phyloP scores from a whole-genome alignment of 805 yeast genomes.

The Zygoascus bituminiphila region DNA sequence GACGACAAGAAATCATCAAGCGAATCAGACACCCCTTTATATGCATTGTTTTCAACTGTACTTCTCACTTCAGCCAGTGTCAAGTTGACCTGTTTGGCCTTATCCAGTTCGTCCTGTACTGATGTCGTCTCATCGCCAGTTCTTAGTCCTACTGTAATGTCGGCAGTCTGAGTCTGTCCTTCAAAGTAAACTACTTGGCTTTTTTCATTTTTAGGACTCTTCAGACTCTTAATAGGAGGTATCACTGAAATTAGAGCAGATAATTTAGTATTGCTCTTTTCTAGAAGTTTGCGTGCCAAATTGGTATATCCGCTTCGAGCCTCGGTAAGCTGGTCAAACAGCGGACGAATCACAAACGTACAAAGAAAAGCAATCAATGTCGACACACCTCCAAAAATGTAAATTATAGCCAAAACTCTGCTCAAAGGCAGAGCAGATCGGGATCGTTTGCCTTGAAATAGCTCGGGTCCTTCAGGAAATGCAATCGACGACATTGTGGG shows the following conservation, averaged over 20 bases:
- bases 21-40: slow-evolving; percentile 8
- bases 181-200: slow-evolving; percentile 20
- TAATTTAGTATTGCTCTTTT: slow-evolving; percentile 20
- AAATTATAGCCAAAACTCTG: slow-evolving; percentile 23
- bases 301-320: slow-evolving; percentile 26
- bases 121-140: not conserved
- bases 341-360: slow-evolving; percentile 27
- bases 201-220: slow-evolving; percentile 7
- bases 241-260: slow-evolving; percentile 14
- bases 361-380: slow-evolving; percentile 24
- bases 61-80: slow-evolving; percentile 4
- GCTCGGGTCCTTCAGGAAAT: slow-evolving; percentile 24
- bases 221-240: slow-evolving; percentile 14
- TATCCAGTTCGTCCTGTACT: not conserved
- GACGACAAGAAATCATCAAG: slow-evolving; percentile 10
- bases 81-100: not conserved
- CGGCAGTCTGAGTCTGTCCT: slow-evolving; percentile 22
- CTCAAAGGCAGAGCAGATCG: slow-evolving; percentile 1
- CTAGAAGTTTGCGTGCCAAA: slow-evolving; percentile 21
- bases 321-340: slow-evolving; percentile 26
- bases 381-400: slow-evolving; percentile 27
- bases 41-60: slow-evolving; percentile 1
- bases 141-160: not conserved
- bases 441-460: not conserved
- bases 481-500: slow-evolving; percentile 13